These are phyloP conservation scores for Rhytidiadelphus loreus DNA, from an alignment of 225 moss, liverwort and hornwort species.

Conservation along the genomic window DNA sequence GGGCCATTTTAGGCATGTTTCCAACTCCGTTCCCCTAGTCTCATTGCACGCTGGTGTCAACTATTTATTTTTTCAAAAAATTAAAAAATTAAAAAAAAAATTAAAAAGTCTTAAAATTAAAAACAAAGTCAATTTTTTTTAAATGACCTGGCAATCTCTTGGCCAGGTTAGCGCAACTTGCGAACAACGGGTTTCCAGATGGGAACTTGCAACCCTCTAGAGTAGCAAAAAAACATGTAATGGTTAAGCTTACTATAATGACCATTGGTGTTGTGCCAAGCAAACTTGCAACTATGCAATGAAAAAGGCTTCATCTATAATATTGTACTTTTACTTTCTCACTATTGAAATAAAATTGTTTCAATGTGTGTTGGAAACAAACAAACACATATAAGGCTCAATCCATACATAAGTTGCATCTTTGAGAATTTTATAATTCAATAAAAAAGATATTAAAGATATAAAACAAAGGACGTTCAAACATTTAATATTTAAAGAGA, in stretches of 20 bases:
- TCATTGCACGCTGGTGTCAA: too few species aligned
- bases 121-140: too few species aligned
- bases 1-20: too few species aligned
- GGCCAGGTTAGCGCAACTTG: too few species aligned
- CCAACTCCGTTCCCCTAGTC: too few species aligned
- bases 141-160: too few species aligned
- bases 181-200: too few species aligned
- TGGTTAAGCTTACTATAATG: not conserved
- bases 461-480: accelerated
- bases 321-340: not conserved
- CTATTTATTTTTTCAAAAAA: too few species aligned
- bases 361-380: accelerated
- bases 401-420: accelerated
- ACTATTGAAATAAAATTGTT: not conserved
- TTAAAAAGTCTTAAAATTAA: too few species aligned
- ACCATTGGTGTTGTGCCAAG: not conserved
- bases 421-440: not conserved
- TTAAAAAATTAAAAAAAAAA: too few species aligned
- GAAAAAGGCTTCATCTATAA: not conserved
- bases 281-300: not conserved
- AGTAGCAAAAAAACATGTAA: too few species aligned
- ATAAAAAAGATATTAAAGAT: not conserved
- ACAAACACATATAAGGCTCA: accelerated
- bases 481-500: not conserved
- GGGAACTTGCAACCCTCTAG: too few species aligned